Percentiles rank a stretch among this genome's conserved stretches.
phyloP scores from a whole-genome alignment of 805 yeast species.

The Blastobotrys muscicola region DNA sequence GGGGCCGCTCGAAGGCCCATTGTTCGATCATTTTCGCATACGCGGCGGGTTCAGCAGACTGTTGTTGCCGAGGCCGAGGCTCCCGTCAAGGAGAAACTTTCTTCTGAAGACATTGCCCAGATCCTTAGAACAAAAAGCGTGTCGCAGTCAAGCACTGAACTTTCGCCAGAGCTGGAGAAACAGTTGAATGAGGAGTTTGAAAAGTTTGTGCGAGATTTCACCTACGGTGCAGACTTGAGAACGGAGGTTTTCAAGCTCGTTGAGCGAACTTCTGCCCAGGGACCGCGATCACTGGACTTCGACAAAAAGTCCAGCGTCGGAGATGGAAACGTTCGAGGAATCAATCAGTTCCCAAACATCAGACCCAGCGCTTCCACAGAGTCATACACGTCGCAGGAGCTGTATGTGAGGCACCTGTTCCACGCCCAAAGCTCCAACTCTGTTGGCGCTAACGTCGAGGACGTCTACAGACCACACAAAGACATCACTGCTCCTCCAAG shows the following conservation, averaged over 20 bases:
- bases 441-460: conserved; percentile 55
- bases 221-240: conserved; percentile 18
- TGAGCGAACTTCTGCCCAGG: conserved; percentile 12
- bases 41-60: no score
- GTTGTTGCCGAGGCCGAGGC: no score
- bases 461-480: conserved; percentile 61
- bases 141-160: conserved; percentile 8
- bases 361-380: conserved; percentile 49
- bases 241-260: conserved; percentile 15
- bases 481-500: conserved; percentile 52
- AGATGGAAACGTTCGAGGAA: conserved; percentile 16
- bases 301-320: not conserved
- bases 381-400: conserved; percentile 70
- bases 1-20: not conserved
- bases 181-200: conserved; percentile 23
- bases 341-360: conserved; percentile 47
- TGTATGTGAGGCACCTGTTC: conserved; percentile 61
- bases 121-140: not conserved
- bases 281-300: conserved; percentile 2
- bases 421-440: conserved; percentile 45
- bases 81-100: not conserved
- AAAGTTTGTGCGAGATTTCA: conserved; percentile 21
- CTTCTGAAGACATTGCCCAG: not conserved
- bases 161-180: conserved; percentile 24
- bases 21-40: no score